Base-by-base conservation (phyloP, 1,139 yeast genomes). In the Diutina pseudorugosa region DNA sequence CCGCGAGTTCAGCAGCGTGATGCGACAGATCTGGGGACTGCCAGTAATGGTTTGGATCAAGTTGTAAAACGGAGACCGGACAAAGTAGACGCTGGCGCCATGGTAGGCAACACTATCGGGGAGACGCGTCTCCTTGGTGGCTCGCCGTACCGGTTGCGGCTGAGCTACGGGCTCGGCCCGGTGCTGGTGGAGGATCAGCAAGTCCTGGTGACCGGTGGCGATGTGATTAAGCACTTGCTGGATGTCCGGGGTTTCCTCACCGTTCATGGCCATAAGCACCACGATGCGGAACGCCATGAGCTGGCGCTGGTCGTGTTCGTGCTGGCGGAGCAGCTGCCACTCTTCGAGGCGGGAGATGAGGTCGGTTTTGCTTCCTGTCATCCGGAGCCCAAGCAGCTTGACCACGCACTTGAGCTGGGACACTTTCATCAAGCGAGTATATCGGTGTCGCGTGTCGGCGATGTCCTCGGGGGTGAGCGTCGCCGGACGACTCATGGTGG, bases 351-450 rank as follows among this genome's bases (percentile, higher is more conserved):
- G 65, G 25, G 73, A 77, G 51, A 72, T 71, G 16, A 82, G 60
- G 40, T 79, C 83, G 12, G 71, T 70, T 61, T 81, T 82, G 47
- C 76, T 65, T 1, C 87, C 87, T 3, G 72, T 59, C 5, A 71
- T 60, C 1, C 75, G 65, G 16, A 80, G 62, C 1, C 74, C 76
- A 27, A 80, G 59, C 2, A 79, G 60, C 51, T 77, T 65, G 44
- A 79, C 74, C 1, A 80, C 59, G 40, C 64, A 71, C 61, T 78
- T 82, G 57, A 75, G 66, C 53, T 62, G 65, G 7, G 65, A 59
- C 40, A 61, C 66, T 55, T 58, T 65, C 43, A 20, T 62, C 49
- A 20, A 42, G 36, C 25, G 11, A 72, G 77, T 1, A 71, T 64
- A 4, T 65, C 62, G 50, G 20, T 45, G 19, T 20, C 16, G 36